These are phyloP conservation scores for Mucor sp. DNA, from an alignment of 371 early-diverging fungal species.

Conservation along the genomic window DNA sequence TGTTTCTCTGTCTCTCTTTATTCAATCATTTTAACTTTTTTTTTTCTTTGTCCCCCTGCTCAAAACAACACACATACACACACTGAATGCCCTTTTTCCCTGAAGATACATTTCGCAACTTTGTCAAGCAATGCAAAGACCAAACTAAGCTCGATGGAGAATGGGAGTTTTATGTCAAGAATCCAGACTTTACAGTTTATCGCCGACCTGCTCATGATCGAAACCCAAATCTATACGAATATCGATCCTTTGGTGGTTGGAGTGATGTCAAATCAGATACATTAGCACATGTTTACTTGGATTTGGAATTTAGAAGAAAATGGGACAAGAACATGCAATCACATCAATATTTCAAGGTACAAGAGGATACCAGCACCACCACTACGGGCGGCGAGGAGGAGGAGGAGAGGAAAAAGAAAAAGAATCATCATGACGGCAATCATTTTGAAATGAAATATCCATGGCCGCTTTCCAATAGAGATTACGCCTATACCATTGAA, in stretches of 20 bases:
- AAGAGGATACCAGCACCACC: background rate
- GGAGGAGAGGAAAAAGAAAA: background rate
- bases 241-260: slow-evolving; percentile 33
- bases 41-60: no score
- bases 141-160: background rate
- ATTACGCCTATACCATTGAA: slow-evolving; percentile 49
- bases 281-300: slow-evolving; percentile 36
- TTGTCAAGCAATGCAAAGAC: slow-evolving; percentile 12
- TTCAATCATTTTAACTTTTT: background rate
- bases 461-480: slow-evolving; percentile 53
- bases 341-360: slow-evolving; percentile 29
- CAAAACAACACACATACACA: background rate
- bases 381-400: background rate
- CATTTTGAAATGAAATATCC: slow-evolving; percentile 41
- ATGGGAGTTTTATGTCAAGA: slow-evolving; percentile 33
- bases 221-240: slow-evolving; percentile 28
- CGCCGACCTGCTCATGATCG: slow-evolving; percentile 22
- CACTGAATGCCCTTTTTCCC: slow-evolving; percentile 26
- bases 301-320: slow-evolving; percentile 47
- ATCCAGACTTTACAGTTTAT: slow-evolving; percentile 27
- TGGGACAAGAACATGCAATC: slow-evolving; percentile 53
- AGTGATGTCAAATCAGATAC: slow-evolving; percentile 25
- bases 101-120: slow-evolving; percentile 12
- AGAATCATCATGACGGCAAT: no score
- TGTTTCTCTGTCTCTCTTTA: background rate